Conservation (phyloP, 148 eudicot species). For the Bassia scoparia region DNA sequence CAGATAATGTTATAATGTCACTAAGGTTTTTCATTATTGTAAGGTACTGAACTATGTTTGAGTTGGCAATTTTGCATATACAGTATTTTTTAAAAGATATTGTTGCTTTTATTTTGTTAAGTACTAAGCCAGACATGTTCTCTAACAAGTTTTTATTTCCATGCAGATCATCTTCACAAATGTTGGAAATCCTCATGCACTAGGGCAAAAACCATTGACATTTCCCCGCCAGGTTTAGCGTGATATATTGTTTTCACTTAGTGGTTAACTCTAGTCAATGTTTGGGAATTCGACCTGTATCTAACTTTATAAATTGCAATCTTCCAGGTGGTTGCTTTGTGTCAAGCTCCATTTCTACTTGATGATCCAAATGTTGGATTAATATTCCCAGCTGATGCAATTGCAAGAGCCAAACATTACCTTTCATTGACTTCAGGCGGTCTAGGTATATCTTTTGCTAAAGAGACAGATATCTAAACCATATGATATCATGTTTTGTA, state of each 20-base stretch:
- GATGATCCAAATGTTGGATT: slow-evolving; percentile 98
- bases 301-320: slow-evolving; percentile 15
- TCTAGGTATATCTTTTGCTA: slow-evolving; percentile 50
- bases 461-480: not conserved
- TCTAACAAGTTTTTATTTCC: slow-evolving; percentile 14
- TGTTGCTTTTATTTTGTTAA: not conserved
- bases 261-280: not conserved
- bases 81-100: not conserved
- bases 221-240: slow-evolving; percentile 87
- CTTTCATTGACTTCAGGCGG: slow-evolving; percentile 85
- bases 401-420: slow-evolving; percentile 89
- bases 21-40: not conserved
- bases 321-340: slow-evolving; percentile 87
- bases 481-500: not conserved
- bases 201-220: slow-evolving; percentile 92
- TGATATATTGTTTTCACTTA: not conserved
- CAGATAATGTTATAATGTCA: not conserved
- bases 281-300: slow-evolving; percentile 3
- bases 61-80: not conserved
- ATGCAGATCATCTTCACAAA: slow-evolving; percentile 94
- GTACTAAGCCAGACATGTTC: not conserved
- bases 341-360: slow-evolving; percentile 98
- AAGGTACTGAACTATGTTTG: not conserved
- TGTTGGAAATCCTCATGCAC: slow-evolving; percentile 98
- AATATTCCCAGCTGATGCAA: slow-evolving; percentile 91